A percentile compares a stretch with the other conserved stretches of the same genome.
These are phyloP conservation scores for Colletotrichum lentis DNA, from an alignment of 2,329 filamentous ascomycete genomes.

Conservation along the genomic window DNA sequence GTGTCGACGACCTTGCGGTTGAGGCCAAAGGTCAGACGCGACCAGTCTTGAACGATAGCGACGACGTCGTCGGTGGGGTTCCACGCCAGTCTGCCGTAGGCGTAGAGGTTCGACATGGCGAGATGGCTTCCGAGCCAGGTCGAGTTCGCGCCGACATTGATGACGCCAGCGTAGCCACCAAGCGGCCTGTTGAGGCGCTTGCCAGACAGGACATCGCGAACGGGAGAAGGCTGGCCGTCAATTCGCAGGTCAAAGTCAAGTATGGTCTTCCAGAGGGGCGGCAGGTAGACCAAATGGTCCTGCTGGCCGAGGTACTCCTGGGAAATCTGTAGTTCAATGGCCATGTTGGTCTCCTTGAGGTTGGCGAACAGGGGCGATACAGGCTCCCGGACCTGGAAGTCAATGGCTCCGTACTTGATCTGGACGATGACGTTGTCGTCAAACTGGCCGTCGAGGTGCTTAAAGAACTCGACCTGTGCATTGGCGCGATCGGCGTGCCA, in stretches of 20 bases:
- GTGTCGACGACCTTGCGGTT: slow-evolving; percentile 64
- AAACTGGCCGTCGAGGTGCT: slow-evolving; percentile 69
- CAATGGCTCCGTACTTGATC: slow-evolving; percentile 78
- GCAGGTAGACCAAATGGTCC: slow-evolving; percentile 71
- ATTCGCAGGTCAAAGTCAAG: slow-evolving; percentile 73
- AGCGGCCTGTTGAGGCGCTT: slow-evolving; percentile 64
- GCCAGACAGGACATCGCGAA: slow-evolving; percentile 69
- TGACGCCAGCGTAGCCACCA: slow-evolving; percentile 71
- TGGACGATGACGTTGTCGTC: slow-evolving; percentile 76
- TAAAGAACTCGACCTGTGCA: slow-evolving; percentile 73
- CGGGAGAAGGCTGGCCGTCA: slow-evolving; percentile 62
- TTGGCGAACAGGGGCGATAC: slow-evolving; percentile 69
- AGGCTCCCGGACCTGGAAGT: slow-evolving; percentile 77
- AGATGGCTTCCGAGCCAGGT: slow-evolving; percentile 76
- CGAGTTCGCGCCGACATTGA: slow-evolving; percentile 70
- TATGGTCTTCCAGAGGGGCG: slow-evolving; percentile 73
- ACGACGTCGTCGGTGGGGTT: slow-evolving; percentile 60
- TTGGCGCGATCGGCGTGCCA: slow-evolving; percentile 76
- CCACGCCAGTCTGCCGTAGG: slow-evolving; percentile 74
- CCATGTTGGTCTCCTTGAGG: slow-evolving; percentile 54
- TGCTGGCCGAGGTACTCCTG: slow-evolving; percentile 79
- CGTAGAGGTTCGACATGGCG: slow-evolving; percentile 76
- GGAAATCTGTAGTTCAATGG: slow-evolving; percentile 72
- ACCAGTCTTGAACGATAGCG: slow-evolving; percentile 70
- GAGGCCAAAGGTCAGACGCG: slow-evolving; percentile 69